phyloP scores from a whole-genome alignment of 306 rosid genomes.

The Inga laurina region DNA sequence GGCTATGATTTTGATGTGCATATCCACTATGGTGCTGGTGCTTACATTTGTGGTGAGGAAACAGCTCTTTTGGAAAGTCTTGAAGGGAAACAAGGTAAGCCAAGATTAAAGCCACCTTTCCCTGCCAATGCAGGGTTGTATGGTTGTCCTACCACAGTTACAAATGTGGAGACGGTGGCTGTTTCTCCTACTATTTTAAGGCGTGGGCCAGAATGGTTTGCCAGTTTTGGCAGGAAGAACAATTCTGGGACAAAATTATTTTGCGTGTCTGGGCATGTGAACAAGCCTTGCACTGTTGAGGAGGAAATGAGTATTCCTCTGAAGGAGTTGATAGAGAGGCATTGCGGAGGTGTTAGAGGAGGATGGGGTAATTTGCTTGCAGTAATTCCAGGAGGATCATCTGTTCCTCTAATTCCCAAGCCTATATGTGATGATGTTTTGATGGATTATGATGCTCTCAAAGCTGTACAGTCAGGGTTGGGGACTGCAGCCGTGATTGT shows the following conservation, averaged over 20 bases:
- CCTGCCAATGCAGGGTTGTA: constrained; percentile 98
- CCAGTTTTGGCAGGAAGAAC: constrained; percentile 97
- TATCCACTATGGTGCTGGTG: constrained; percentile 98
- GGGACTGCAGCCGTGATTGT: constrained; percentile 99
- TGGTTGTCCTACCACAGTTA: constrained; percentile 97
- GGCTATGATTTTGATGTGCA: constrained; percentile 97
- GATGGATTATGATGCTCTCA: constrained; percentile 97
- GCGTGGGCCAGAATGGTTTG: constrained; percentile 99
- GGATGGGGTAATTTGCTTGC: constrained; percentile 99
- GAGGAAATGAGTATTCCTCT: constrained; percentile 98
- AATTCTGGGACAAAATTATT: constrained; percentile 91
- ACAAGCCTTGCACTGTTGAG: constrained; percentile 98
- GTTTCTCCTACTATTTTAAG: constrained; percentile 97
- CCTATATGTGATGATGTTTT: constrained; percentile 83
- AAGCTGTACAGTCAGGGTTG: constrained; percentile 84
- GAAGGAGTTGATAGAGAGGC: constrained; percentile 96
- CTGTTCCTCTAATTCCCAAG: constrained; percentile 95
- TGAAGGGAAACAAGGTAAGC: constrained; percentile 99
- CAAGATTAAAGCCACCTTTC: constrained; percentile 99
- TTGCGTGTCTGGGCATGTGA: constrained; percentile 95
- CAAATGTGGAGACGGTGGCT: constrained; percentile 98
- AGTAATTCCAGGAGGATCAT: constrained; percentile 95
- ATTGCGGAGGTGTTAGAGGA: constrained; percentile 99
- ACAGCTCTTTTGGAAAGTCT: constrained; percentile 98
- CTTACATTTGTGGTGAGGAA: constrained; percentile 98